A percentile compares a stretch with the other conserved stretches of the same genome.
These are phyloP conservation scores for Paramyrothecium sp. DNA, from an alignment of 2,329 filamentous ascomycete species.

Conservation along the genomic window DNA sequence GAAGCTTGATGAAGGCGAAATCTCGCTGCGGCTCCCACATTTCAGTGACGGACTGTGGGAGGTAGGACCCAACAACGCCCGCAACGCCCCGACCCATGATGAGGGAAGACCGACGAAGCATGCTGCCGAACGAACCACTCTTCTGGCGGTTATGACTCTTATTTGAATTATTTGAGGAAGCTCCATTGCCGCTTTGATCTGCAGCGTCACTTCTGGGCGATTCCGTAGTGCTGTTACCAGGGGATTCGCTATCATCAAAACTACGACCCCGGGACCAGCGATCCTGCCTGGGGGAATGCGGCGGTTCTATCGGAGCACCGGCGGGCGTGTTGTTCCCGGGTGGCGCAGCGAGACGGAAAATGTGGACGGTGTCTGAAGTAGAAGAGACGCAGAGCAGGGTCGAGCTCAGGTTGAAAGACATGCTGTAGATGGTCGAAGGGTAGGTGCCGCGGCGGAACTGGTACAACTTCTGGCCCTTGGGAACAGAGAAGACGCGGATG, in stretches of 20 bases:
- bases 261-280: conserved; percentile 54
- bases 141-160: conserved; percentile 40
- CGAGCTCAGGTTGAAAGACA: conserved; percentile 96
- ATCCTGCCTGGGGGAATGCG: conserved; percentile 41
- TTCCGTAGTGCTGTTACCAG: conserved; percentile 45
- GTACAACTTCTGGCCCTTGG: conserved; percentile 87
- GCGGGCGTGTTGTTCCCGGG: conserved; percentile 34
- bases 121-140: conserved; percentile 81
- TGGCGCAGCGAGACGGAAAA: conserved; percentile 74
- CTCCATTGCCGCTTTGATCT: conserved; percentile 31
- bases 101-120: conserved; percentile 92
- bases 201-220: conserved; percentile 50
- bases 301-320: conserved; percentile 33
- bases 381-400: conserved; percentile 94
- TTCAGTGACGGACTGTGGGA: conserved; percentile 90
- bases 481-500: conserved; percentile 91
- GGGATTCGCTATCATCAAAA: conserved; percentile 43
- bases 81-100: conserved; percentile 88
- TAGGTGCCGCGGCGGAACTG: conserved; percentile 96
- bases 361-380: conserved; percentile 92
- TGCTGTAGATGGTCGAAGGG: conserved; percentile 93
- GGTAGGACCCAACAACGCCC: conserved; percentile 84
- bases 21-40: conserved; percentile 96
- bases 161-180: conserved; percentile 20
- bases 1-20: conserved; percentile 95